Conservation (phyloP, 371 early-diverging fungal genomes). For the Mucor velutinosus region DNA sequence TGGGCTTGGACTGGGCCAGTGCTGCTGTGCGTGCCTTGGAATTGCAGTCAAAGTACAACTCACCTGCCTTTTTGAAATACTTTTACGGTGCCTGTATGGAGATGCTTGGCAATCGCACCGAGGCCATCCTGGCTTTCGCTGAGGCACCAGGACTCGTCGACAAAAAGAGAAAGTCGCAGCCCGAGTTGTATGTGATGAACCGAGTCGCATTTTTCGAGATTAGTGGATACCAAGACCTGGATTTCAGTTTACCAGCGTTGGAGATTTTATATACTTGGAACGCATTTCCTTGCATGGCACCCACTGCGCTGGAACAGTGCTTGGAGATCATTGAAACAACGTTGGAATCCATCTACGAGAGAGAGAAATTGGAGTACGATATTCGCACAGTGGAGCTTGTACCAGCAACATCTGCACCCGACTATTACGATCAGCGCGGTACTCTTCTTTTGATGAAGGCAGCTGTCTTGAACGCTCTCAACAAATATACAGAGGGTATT, state of each 20-base stretch:
- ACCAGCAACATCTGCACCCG: slow-evolving; percentile 41
- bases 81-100: slow-evolving; percentile 63
- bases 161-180: slow-evolving; percentile 52
- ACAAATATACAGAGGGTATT: slow-evolving; percentile 40
- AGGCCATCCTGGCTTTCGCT: slow-evolving; percentile 55
- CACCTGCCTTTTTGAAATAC: slow-evolving; percentile 58
- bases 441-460: slow-evolving; percentile 42
- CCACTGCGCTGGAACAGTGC: slow-evolving; percentile 34
- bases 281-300: slow-evolving; percentile 57
- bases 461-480: slow-evolving; percentile 29
- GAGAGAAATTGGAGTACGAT: slow-evolving; percentile 54
- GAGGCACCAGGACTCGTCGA: slow-evolving; percentile 50
- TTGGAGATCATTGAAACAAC: slow-evolving; percentile 46
- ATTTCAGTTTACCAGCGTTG: slow-evolving; percentile 53
- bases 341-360: slow-evolving; percentile 42
- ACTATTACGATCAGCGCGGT: slow-evolving; percentile 53
- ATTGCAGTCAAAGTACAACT: slow-evolving; percentile 53
- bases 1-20: slow-evolving; percentile 57
- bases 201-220: slow-evolving; percentile 57
- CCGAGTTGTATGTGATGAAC: slow-evolving; percentile 58
- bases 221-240: slow-evolving; percentile 60
- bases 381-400: slow-evolving; percentile 46
- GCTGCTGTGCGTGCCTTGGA: slow-evolving; percentile 47
- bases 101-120: slow-evolving; percentile 50
- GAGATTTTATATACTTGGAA: slow-evolving; percentile 66